Evolutionary conservation across 1,139 yeast genomes (phyloP).

Genomic region (Kurtzmaniella quercitrusa): DNA sequence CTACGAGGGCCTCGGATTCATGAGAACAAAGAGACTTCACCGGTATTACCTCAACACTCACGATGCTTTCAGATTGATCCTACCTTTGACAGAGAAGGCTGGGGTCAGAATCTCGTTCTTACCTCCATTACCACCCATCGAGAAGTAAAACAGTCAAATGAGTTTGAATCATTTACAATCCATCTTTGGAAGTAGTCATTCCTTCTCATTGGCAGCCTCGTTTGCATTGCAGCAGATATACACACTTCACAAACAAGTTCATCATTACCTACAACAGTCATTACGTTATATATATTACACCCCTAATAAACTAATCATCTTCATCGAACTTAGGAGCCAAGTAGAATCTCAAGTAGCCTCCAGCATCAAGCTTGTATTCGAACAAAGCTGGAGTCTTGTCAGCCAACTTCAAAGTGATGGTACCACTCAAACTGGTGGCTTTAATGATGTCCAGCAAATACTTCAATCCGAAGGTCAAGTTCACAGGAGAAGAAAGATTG

Average conservation of each 20-base stretch:
- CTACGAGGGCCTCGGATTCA: slow-evolving; percentile 84
- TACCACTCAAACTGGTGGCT: slow-evolving; percentile 73
- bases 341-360: slow-evolving; percentile 93
- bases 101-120: slow-evolving; percentile 31
- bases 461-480: slow-evolving; percentile 86
- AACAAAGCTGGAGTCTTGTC: slow-evolving; percentile 92
- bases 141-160: too few species aligned
- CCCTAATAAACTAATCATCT: slow-evolving; percentile 48
- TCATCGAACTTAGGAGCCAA: slow-evolving; percentile 97
- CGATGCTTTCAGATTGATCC: slow-evolving; percentile 81
- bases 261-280: too few species aligned
- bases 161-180: too few species aligned
- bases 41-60: slow-evolving; percentile 87
- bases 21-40: slow-evolving; percentile 74
- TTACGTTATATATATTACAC: background rate
- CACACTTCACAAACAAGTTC: too few species aligned
- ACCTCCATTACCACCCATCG: slow-evolving; percentile 11
- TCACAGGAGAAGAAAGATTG: slow-evolving; percentile 81
- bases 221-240: too few species aligned
- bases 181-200: too few species aligned
- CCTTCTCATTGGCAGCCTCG: too few species aligned
- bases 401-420: slow-evolving; percentile 81
- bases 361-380: slow-evolving; percentile 81
- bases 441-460: slow-evolving; percentile 88
- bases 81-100: slow-evolving; percentile 30